Evolutionary conservation across 2,329 filamentous ascomycete genomes (phyloP).

Genomic region (Ascochyta clinopodiicola): DNA sequence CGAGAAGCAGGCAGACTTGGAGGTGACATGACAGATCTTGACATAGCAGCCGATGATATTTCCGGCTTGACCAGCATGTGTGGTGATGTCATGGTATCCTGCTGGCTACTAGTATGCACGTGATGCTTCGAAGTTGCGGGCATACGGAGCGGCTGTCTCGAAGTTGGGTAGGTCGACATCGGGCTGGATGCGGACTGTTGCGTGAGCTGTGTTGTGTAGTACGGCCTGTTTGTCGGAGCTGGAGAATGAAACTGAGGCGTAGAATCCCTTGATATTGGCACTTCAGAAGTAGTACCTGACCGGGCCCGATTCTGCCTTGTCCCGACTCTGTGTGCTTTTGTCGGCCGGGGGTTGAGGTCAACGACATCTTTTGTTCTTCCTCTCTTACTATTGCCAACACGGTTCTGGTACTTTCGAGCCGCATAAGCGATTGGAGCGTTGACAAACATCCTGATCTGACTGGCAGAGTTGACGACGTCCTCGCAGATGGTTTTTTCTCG

Average conservation of each 20-base stretch:
- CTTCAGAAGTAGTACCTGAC: constrained; percentile 12
- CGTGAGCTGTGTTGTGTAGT: constrained; percentile 5
- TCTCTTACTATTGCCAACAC: constrained; percentile 45
- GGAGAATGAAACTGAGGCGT: constrained; percentile 14
- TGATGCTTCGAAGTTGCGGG: background rate
- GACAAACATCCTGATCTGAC: constrained; percentile 48
- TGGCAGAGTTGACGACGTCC: constrained; percentile 45
- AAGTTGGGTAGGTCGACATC: background rate
- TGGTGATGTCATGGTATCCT: background rate
- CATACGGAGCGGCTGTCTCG: background rate
- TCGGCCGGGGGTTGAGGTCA: constrained; percentile 7
- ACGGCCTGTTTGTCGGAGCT: background rate
- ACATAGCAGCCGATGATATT: background rate
- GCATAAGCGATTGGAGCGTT: constrained; percentile 46
- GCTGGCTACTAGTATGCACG: background rate
- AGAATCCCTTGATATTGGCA: constrained; percentile 9
- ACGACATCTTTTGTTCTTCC: constrained; percentile 27
- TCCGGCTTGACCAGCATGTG: background rate
- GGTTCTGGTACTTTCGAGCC: constrained; percentile 42
- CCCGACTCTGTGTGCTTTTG: constrained; percentile 18
- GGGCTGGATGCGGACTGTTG: background rate
- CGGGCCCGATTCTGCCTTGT: constrained; percentile 11
- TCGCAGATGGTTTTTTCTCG: constrained; percentile 48
- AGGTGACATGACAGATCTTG: constrained; percentile 1
- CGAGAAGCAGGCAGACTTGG: background rate